Percentiles rank a stretch among this genome's conserved stretches.
These are phyloP conservation scores for Pseudocercospora fijiensis DNA, from an alignment of 2,329 filamentous ascomycete species.

Conservation along the genomic window DNA sequence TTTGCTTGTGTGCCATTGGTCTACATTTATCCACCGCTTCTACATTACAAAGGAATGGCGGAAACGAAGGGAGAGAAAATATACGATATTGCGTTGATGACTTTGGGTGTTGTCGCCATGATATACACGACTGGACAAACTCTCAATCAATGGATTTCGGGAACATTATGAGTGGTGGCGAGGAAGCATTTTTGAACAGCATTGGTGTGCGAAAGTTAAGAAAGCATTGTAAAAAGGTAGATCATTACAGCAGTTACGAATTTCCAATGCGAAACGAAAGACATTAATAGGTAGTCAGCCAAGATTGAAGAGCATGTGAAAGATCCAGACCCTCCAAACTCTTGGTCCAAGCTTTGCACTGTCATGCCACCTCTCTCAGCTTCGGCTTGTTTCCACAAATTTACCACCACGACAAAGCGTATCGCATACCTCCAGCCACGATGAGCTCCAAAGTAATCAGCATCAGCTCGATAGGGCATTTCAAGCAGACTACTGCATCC, in stretches of 20 bases:
- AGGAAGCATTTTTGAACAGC: background rate
- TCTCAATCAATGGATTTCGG: conserved; percentile 34
- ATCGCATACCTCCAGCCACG: background rate
- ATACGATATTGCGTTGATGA: conserved; percentile 63
- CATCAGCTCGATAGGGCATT: conserved; percentile 36
- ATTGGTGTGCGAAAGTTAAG: background rate
- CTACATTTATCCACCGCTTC: conserved; percentile 71
- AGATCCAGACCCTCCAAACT: background rate
- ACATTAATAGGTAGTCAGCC: background rate
- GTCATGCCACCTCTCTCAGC: background rate
- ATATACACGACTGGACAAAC: conserved; percentile 67
- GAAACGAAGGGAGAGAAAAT: conserved; percentile 55
- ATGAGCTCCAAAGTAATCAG: conserved; percentile 34
- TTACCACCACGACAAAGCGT: background rate
- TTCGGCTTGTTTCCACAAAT: background rate
- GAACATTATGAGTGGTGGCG: conserved; percentile 12
- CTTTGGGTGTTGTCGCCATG: conserved; percentile 65
- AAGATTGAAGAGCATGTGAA: background rate
- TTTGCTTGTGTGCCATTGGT: conserved; percentile 74
- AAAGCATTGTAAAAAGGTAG: background rate
- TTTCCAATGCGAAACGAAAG: background rate
- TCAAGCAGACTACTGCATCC: conserved; percentile 34
- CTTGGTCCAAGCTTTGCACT: background rate
- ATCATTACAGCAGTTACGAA: background rate
- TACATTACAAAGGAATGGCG: conserved; percentile 69